phyloP scores from a whole-genome alignment of 169 alveolate species.

The Plasmodium vinckei region DNA sequence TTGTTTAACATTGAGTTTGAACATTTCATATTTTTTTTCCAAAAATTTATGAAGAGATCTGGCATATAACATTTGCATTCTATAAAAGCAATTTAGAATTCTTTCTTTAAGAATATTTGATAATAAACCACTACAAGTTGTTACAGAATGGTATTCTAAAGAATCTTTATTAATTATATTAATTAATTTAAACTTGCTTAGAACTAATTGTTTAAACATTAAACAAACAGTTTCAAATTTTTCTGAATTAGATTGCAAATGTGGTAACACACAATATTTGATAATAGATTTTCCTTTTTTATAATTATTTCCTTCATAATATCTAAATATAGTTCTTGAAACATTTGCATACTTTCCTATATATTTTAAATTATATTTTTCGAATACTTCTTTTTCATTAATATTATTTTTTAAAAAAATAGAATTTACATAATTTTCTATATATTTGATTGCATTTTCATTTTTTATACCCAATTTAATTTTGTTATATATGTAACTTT shows the following conservation, averaged over 20 bases:
- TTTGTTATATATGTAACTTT: slow-evolving; percentile 59
- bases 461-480: slow-evolving; percentile 49
- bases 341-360: slow-evolving; percentile 88
- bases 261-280: slow-evolving; percentile 95
- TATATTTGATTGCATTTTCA: slow-evolving; percentile 57
- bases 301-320: slow-evolving; percentile 91
- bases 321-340: slow-evolving; percentile 86
- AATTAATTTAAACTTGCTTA: slow-evolving; percentile 92
- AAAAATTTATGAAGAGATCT: slow-evolving; percentile 21
- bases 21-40: slow-evolving; percentile 54
- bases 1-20: slow-evolving; percentile 46
- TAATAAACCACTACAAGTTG: slow-evolving; percentile 64
- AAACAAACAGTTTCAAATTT: slow-evolving; percentile 95
- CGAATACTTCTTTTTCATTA: slow-evolving; percentile 89
- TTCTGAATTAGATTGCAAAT: slow-evolving; percentile 91
- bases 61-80: slow-evolving; percentile 4
- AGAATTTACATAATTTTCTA: slow-evolving; percentile 80
- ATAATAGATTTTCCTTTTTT: slow-evolving; percentile 95
- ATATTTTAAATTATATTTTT: slow-evolving; percentile 87
- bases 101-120: slow-evolving; percentile 49
- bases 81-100: slow-evolving; percentile 20
- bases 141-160: slow-evolving; percentile 72
- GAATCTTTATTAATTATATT: slow-evolving; percentile 42
- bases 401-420: slow-evolving; percentile 80
- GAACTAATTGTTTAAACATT: slow-evolving; percentile 96